Conservation (phyloP, 495 filamentous ascomycete genomes). For the Hypoxylon cercidicola region DNA sequence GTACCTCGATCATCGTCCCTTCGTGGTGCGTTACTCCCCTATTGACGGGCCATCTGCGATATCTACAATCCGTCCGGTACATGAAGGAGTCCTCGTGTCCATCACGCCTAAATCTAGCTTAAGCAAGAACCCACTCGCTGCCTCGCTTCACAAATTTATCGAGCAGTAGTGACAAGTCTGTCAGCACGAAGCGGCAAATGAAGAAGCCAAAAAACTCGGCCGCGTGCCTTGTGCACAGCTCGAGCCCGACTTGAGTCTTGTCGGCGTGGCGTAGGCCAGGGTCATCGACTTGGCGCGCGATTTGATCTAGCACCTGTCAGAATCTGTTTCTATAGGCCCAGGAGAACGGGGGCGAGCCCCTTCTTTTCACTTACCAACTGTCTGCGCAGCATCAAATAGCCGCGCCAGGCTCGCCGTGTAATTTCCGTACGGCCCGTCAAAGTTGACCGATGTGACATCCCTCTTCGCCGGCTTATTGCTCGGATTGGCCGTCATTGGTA, state of each 20-base stretch:
- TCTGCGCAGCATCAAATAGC: constrained; percentile 93
- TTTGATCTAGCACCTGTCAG: constrained; percentile 75
- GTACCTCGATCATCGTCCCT: neutral
- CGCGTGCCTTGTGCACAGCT: constrained; percentile 91
- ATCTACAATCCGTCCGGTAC: neutral
- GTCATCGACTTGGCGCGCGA: constrained; percentile 94
- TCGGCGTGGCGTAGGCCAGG: constrained; percentile 82
- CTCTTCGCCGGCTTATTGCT: constrained; percentile 70
- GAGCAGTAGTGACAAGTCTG: constrained; percentile 84
- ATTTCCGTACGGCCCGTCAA: constrained; percentile 82
- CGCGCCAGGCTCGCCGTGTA: constrained; percentile 93
- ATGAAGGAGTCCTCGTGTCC: neutral
- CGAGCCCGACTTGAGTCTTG: constrained; percentile 90
- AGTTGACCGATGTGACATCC: constrained; percentile 73
- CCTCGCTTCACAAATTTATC: constrained; percentile 98
- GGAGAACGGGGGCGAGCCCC: neutral
- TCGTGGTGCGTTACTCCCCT: constrained; percentile 11
- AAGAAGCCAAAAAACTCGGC: constrained; percentile 99
- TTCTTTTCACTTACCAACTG: constrained; percentile 75
- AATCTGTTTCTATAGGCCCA: neutral
- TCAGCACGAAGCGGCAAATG: constrained; percentile 89
- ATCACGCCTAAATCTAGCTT: constrained; percentile 9
- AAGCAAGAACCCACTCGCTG: constrained; percentile 88
- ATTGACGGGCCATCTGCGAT: constrained; percentile 2
- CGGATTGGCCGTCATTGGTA: constrained; percentile 83